Evolutionary conservation across 75 land plant genomes (phyloP).

Genomic region (Pinus albicaulis): DNA sequence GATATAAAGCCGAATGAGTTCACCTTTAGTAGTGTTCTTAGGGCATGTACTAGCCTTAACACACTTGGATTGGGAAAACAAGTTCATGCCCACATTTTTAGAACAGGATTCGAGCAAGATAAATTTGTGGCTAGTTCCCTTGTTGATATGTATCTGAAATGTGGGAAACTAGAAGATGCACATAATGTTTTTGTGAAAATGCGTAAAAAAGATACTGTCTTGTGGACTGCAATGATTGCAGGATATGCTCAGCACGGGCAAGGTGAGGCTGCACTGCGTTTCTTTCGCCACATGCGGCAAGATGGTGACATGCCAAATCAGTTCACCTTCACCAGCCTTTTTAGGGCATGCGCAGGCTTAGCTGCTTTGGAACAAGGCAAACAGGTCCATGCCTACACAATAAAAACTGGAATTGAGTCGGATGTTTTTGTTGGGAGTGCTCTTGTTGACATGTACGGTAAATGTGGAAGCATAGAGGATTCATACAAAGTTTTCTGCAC

Average conservation of each 20-base stretch:
- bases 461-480: constrained; percentile 21
- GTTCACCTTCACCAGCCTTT: constrained; percentile 29
- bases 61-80: constrained; percentile 52
- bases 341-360: constrained; percentile 23
- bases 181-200: constrained; percentile 33
- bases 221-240: constrained; percentile 31
- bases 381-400: constrained; percentile 15
- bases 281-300: constrained; percentile 28
- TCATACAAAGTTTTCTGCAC: constrained; percentile 14
- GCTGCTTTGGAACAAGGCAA: constrained; percentile 9
- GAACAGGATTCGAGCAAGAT: constrained; percentile 42
- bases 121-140: constrained; percentile 54
- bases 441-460: constrained; percentile 22
- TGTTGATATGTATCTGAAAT: constrained; percentile 76
- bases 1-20: constrained; percentile 37
- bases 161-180: constrained; percentile 56
- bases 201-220: constrained; percentile 35
- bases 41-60: constrained; percentile 52
- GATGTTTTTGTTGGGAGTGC: constrained; percentile 14
- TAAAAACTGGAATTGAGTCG: constrained; percentile 16
- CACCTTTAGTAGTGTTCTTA: constrained; percentile 51
- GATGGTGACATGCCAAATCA: constrained; percentile 25
- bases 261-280: constrained; percentile 9
- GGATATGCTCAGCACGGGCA: constrained; percentile 24
- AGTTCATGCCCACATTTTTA: constrained; percentile 40